These are phyloP conservation scores for maize (Zea mays) DNA, from an alignment of 176 grass and related monocot genomes.

Conservation along the genomic window DNA sequence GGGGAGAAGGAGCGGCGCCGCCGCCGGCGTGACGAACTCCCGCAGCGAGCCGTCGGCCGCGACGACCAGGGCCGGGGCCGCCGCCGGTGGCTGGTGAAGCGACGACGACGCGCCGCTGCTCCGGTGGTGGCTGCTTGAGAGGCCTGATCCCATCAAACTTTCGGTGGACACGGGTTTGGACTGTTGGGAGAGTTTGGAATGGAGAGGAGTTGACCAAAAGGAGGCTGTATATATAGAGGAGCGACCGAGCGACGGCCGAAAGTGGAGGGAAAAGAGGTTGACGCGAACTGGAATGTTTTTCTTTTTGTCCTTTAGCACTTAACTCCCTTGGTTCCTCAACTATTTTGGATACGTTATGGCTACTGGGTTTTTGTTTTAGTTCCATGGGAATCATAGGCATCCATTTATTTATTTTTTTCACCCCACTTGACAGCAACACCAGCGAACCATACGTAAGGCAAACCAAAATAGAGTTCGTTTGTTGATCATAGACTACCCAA, in stretches of 20 bases:
- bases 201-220: background rate
- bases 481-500: too few species aligned
- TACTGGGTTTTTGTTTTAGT: too few species aligned
- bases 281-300: background rate
- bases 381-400: too few species aligned
- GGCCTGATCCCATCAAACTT: slow-evolving; percentile 58
- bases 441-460: too few species aligned
- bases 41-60: slow-evolving; percentile 53
- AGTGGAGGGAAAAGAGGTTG: background rate
- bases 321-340: background rate
- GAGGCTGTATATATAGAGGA: slow-evolving; percentile 15
- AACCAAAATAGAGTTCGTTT: too few species aligned
- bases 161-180: background rate
- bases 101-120: slow-evolving; percentile 21
- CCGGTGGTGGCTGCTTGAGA: slow-evolving; percentile 41
- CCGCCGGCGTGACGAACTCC: slow-evolving; percentile 25
- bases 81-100: slow-evolving; percentile 5
- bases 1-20: background rate
- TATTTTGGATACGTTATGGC: background rate
- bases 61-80: slow-evolving; percentile 43
- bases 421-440: too few species aligned
- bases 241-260: background rate
- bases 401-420: too few species aligned
- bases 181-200: slow-evolving; percentile 23
- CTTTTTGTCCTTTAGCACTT: background rate